phyloP scores from a whole-genome alignment of 495 filamentous ascomycete genomes.

The Penicillium manginii region DNA sequence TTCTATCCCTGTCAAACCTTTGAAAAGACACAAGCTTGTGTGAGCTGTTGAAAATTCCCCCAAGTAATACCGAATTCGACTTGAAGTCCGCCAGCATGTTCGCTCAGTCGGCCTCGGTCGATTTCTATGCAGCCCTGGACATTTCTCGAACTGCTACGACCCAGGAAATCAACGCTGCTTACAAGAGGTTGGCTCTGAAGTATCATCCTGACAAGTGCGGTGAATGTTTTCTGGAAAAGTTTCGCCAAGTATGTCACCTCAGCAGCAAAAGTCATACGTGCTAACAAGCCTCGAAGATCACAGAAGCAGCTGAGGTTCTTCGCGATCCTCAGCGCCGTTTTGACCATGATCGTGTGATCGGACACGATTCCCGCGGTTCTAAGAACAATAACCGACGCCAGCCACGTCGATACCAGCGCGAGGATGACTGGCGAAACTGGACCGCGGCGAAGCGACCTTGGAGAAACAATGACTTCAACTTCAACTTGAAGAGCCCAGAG shows the following conservation, averaged over 20 bases:
- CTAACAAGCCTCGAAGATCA: conserved; percentile 31
- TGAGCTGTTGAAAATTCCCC: not conserved
- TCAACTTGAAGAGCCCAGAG: not conserved
- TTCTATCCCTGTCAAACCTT: too few species aligned
- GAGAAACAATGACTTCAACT: not conserved
- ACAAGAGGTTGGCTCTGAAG: conserved; percentile 55
- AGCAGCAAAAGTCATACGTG: not conserved
- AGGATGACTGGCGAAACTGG: conserved; percentile 3
- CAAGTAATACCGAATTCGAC: not conserved
- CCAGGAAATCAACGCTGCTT: conserved; percentile 47
- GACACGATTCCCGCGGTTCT: not conserved
- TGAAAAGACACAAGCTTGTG: too few species aligned
- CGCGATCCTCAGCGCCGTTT: conserved; percentile 33
- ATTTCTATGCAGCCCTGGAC: conserved; percentile 45
- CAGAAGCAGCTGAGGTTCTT: conserved; percentile 44
- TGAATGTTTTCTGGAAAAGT: conserved; percentile 13
- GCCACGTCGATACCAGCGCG: not conserved
- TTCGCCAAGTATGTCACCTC: conserved; percentile 3
- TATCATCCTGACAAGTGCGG: conserved; percentile 66
- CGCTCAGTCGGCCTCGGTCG: not conserved
- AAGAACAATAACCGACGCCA: not conserved
- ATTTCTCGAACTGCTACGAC: conserved; percentile 35
- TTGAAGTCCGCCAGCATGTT: not conserved
- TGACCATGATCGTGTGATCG: conserved; percentile 28
- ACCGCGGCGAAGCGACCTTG: not conserved